A percentile compares a stretch with the other conserved stretches of the same genome.
Conservation (phyloP, 2,329 filamentous ascomycete species). For the Xylariaceae sp. region DNA sequence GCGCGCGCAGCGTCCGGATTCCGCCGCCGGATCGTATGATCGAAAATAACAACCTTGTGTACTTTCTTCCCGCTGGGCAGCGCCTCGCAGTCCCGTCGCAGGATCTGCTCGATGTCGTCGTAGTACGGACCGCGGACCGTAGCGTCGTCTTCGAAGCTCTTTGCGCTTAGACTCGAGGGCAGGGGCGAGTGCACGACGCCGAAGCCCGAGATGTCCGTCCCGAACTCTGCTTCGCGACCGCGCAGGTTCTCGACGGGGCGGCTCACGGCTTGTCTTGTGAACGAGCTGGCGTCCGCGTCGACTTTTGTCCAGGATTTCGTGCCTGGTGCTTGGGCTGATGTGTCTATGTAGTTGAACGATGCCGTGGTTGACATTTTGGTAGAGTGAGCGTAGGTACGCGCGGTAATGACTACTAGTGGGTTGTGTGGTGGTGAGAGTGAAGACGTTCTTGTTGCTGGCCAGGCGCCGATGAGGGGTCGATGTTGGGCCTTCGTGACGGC, state of each 20-base stretch:
- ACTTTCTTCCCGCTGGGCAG: conserved; percentile 37
- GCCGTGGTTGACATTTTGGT: conserved; percentile 53
- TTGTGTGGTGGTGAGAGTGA: neutral
- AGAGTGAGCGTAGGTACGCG: neutral
- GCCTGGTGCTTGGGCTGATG: conserved; percentile 40
- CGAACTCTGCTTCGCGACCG: conserved; percentile 48
- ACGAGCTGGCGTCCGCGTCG: conserved; percentile 57
- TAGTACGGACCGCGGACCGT: conserved; percentile 59
- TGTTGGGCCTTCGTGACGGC: neutral
- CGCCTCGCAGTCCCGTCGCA: conserved; percentile 42
- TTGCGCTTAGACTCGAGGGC: conserved; percentile 37
- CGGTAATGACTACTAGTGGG: neutral
- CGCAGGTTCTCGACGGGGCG: conserved; percentile 55
- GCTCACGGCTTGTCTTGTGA: conserved; percentile 42
- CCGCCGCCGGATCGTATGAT: conserved; percentile 65
- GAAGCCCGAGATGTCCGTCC: conserved; percentile 58
- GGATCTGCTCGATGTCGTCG: conserved; percentile 55
- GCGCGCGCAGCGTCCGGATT: conserved; percentile 54
- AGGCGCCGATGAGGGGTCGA: neutral
- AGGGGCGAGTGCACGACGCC: conserved; percentile 52
- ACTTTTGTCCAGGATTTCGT: conserved; percentile 64
- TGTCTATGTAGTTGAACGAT: conserved; percentile 61
- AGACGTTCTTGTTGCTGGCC: neutral
- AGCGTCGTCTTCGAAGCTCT: conserved; percentile 53
- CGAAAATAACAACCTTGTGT: conserved; percentile 59